A percentile compares a stretch with the other conserved stretches of the same genome.
phyloP scores from a whole-genome alignment of 2,329 filamentous ascomycete genomes.

The Bipolaris sorokiniana region DNA sequence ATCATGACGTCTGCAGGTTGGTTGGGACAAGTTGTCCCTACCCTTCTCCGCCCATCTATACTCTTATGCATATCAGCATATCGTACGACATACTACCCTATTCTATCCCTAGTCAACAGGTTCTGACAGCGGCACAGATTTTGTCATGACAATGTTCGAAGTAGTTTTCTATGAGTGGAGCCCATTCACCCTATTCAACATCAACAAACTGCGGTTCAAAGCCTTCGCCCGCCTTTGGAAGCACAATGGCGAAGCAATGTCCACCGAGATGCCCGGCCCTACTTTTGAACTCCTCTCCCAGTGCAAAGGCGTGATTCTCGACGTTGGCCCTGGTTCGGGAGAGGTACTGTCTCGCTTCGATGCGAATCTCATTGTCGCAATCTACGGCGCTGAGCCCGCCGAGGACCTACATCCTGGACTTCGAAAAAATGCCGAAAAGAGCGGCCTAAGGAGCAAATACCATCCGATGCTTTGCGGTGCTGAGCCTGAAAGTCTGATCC shows the following conservation, averaged over 20 bases:
- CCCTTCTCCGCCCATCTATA: conserved; percentile 37
- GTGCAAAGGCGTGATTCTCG: conserved; percentile 46
- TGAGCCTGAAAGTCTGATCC: conserved; percentile 55
- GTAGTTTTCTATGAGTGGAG: conserved; percentile 35
- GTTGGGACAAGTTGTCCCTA: conserved; percentile 29
- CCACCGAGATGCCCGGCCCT: conserved; percentile 45
- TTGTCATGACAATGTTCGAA: conserved; percentile 44
- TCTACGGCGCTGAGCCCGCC: conserved; percentile 64
- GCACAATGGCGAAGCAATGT: conserved; percentile 46
- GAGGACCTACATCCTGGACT: conserved; percentile 55
- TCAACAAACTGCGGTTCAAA: conserved; percentile 39
- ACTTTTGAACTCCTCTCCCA: conserved; percentile 33
- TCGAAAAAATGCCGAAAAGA: conserved; percentile 47
- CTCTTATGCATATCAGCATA: conserved; percentile 36
- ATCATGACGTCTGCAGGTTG: conserved; percentile 22
- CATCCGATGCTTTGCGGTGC: conserved; percentile 57
- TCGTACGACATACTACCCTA: conserved; percentile 24
- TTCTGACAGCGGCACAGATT: conserved; percentile 31
- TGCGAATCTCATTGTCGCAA: conserved; percentile 50
- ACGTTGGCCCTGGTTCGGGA: conserved; percentile 59
- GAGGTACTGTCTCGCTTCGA: conserved; percentile 57
- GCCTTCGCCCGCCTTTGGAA: conserved; percentile 48
- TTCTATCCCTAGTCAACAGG: no score
- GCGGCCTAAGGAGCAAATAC: conserved; percentile 57
- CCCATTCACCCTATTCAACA: conserved; percentile 36